Conservation (phyloP, 768 basidiomycete species). For the Gelatoporia subvermispora region DNA sequence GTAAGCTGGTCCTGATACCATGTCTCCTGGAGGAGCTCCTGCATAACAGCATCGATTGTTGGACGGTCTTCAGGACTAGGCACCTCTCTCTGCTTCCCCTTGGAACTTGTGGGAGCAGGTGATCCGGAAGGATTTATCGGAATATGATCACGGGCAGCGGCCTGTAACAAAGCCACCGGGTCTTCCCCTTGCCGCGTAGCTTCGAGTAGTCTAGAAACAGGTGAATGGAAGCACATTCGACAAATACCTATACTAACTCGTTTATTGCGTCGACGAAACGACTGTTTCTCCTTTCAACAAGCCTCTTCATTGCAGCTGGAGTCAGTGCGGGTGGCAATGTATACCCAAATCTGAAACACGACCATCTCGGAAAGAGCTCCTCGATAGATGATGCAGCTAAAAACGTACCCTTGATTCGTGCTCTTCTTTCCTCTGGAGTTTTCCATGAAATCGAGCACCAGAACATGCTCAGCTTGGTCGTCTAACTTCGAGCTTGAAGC, state of each 20-base stretch:
- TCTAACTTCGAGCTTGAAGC: slow-evolving; percentile 22
- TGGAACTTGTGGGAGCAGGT: slow-evolving; percentile 5
- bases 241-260: slow-evolving; percentile 39
- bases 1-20: slow-evolving; percentile 75
- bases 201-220: slow-evolving; percentile 46
- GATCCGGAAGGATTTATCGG: slow-evolving; percentile 53
- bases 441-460: slow-evolving; percentile 48
- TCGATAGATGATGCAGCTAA: neutral
- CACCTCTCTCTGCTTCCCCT: slow-evolving; percentile 18
- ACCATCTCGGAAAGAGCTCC: slow-evolving; percentile 12
- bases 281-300: slow-evolving; percentile 67
- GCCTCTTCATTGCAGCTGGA: slow-evolving; percentile 56
- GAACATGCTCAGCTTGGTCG: slow-evolving; percentile 44
- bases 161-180: slow-evolving; percentile 56
- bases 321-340: slow-evolving; percentile 40
- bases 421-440: slow-evolving; percentile 31
- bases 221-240: neutral
- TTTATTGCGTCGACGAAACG: slow-evolving; percentile 61
- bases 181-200: slow-evolving; percentile 53
- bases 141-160: slow-evolving; percentile 65
- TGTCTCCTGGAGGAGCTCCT: slow-evolving; percentile 48
- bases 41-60: slow-evolving; percentile 52
- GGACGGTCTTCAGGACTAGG: slow-evolving; percentile 49
- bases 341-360: slow-evolving; percentile 21
- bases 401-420: slow-evolving; percentile 21